Conservation (phyloP, 257 asterid genomes). For the Plantago elongata region DNA sequence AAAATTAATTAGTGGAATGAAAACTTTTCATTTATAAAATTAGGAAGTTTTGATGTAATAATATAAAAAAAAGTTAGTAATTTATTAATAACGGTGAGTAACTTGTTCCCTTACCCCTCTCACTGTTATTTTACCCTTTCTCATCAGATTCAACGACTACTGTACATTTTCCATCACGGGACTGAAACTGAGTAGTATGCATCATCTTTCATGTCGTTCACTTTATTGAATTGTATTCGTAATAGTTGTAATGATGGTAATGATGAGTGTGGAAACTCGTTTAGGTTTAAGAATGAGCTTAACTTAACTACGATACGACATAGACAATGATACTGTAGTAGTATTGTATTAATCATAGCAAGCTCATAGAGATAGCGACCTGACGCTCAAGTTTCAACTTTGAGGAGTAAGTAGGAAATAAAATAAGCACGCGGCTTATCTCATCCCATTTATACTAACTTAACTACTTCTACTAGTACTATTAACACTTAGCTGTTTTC, state of each 20-base stretch:
- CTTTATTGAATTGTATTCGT: not conserved
- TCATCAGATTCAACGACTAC: no score
- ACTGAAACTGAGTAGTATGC: not conserved
- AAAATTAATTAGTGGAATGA: no score
- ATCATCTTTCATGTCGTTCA: not conserved
- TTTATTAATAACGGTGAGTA: no score
- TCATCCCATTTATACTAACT: no score
- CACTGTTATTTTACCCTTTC: no score
- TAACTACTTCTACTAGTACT: no score
- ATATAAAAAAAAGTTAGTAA: no score
- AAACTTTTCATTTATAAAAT: no score
- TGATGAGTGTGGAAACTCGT: slow-evolving; percentile 3
- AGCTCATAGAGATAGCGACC: not conserved
- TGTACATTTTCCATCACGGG: no score
- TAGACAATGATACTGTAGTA: not conserved
- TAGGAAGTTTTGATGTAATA: no score
- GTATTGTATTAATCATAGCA: not conserved
- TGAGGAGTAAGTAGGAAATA: not conserved
- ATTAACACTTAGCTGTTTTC: slow-evolving; percentile 2
- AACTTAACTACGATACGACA: not conserved
- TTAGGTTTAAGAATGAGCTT: not conserved
- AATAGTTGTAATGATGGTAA: not conserved
- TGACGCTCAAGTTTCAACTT: not conserved
- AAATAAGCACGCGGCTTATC: no score
- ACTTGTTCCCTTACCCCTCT: no score